Evolutionary conservation across 2,329 filamentous ascomycete genomes (phyloP), one percentile per base, ranked within the genome.

Genomic region (Chaetomium globosum): DNA sequence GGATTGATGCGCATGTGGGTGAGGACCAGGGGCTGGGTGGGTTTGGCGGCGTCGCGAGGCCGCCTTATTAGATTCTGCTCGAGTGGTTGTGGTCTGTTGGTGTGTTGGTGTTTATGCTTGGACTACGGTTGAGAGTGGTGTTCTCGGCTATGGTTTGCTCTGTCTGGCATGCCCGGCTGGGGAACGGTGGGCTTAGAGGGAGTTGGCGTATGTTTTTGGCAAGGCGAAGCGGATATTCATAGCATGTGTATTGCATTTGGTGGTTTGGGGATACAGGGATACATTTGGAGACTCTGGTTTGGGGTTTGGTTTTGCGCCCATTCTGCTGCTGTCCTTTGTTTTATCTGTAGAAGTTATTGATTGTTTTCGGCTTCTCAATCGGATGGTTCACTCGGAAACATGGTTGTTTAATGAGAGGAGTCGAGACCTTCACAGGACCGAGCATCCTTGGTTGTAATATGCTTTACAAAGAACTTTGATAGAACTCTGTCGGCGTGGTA

Each of bases 1-100:
- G 81, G 10, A 84, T 85, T 68, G 82, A 85, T 70, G 80, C 80
- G 70, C 76, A 78, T 21, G 75, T 77, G 2, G 80, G 78, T 26
- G 82, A 84, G 71, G 76, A 77, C 48, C 23, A 6, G 58, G 79
- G 77, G 26, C 81, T 83, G 71, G 76, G 77, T 48, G 78, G 75
- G 55, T 67, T 84, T 59, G 80, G 81, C 23, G 80, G 79, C 48
- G 73, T 83, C 28, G 79, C 79, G 52, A 78, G 77, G 71, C 83
- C 82, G 59, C 82, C 83, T 21, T 85, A 85, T 70, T 85, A 69
- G 71, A 31, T 55, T 30, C 33, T 36, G 12, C 8, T 10, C 10
- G 5, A 13, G 12, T 39, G 13, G 13, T 5, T 16, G 36, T 39
- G 36, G 36, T 31, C 30, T 8, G 36, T 39, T 10, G 36, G 3